Percentiles rank a stretch among this genome's conserved stretches.
phyloP scores from a whole-genome alignment of 2,329 filamentous ascomycete genomes.

The Fusarium odoratissimum region DNA sequence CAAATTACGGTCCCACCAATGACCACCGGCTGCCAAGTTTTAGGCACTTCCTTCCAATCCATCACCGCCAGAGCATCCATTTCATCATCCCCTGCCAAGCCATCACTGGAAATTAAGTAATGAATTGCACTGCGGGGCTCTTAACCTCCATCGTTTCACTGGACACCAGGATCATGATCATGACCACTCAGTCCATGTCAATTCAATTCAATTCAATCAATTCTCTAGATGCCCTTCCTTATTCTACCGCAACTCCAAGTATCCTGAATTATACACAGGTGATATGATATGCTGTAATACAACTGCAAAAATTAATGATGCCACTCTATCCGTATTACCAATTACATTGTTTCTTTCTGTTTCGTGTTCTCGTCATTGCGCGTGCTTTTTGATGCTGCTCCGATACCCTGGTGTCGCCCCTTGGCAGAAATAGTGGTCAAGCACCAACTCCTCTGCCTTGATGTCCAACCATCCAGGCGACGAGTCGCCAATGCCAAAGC shows the following conservation, averaged over 20 bases:
- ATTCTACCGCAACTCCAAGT: constrained; percentile 26
- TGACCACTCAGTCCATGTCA: neutral
- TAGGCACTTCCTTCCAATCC: neutral
- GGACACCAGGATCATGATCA: neutral
- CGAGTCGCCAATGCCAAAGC: constrained; percentile 40
- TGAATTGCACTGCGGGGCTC: constrained; percentile 9
- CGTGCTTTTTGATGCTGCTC: constrained; percentile 24
- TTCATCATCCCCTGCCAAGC: constrained; percentile 11
- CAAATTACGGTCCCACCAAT: constrained; percentile 11
- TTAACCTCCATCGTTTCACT: neutral
- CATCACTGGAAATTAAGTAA: constrained; percentile 16
- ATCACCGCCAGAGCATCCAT: neutral
- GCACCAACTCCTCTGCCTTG: constrained; percentile 34
- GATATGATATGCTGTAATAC: constrained; percentile 4
- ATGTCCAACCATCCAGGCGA: constrained; percentile 39
- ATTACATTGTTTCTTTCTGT: constrained; percentile 22
- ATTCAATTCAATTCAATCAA: neutral
- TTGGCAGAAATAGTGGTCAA: constrained; percentile 38
- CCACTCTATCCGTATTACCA: constrained; percentile 28
- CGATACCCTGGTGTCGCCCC: constrained; percentile 21
- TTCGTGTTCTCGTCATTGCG: constrained; percentile 31
- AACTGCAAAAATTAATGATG: constrained; percentile 14
- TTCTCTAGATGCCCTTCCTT: neutral
- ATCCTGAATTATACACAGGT: constrained; percentile 8
- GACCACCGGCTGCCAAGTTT: neutral